Evolutionary conservation across 139 green algal genomes (phyloP).

Genomic region (Spirogloea muscicola): DNA sequence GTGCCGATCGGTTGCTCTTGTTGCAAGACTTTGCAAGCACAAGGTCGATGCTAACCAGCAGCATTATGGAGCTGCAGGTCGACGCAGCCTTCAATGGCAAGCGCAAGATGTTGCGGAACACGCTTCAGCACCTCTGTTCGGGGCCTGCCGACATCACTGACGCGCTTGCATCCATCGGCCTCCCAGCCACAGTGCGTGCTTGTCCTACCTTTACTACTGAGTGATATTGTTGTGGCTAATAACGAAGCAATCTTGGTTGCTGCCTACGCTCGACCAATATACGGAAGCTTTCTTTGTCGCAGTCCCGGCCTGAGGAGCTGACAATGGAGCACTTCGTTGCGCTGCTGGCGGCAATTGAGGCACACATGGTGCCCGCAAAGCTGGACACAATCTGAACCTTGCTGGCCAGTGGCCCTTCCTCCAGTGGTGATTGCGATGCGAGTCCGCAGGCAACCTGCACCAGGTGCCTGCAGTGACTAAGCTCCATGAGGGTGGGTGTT

Average conservation of each 20-base stretch:
- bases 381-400: not conserved
- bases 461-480: too few species aligned
- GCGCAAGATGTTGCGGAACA: conserved; percentile 45
- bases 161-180: conserved; percentile 5
- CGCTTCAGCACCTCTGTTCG: conserved; percentile 19
- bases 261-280: not conserved
- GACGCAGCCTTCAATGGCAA: conserved; percentile 21
- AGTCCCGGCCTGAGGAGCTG: conserved; percentile 30
- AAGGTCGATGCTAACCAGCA: too few species aligned
- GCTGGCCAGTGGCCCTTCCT: too few species aligned
- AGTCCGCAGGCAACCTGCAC: too few species aligned
- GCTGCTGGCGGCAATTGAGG: conserved; percentile 18
- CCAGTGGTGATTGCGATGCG: too few species aligned
- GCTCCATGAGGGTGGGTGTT: too few species aligned
- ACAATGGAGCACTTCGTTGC: conserved; percentile 23
- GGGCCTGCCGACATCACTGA: not conserved
- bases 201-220: too few species aligned
- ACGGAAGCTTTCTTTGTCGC: not conserved
- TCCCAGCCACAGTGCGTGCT: conserved; percentile 26
- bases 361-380: not conserved
- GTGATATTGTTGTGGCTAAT: not conserved
- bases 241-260: not conserved
- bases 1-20: too few species aligned
- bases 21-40: too few species aligned
- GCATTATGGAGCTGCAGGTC: conserved; percentile 26